Conservation (phyloP, 2,329 filamentous ascomycete species). For the Arthrobotrys pseudoclavata region DNA sequence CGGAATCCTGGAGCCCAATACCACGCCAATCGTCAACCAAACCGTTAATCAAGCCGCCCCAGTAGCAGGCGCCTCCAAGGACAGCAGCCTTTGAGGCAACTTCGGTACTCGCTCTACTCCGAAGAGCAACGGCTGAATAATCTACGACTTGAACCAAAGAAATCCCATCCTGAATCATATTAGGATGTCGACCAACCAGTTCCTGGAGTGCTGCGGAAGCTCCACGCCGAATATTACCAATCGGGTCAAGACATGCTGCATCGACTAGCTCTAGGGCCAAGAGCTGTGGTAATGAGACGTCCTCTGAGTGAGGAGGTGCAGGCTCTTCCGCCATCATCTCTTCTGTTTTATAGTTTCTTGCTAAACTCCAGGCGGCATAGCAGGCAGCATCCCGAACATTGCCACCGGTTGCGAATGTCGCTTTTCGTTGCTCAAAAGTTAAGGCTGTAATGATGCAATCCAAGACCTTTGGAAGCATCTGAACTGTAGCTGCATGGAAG, state of each 20-base stretch:
- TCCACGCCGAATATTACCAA: constrained; percentile 92
- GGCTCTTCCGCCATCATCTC: constrained; percentile 73
- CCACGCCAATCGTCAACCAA: constrained; percentile 85
- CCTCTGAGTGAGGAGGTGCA: constrained; percentile 58
- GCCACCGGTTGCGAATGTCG: constrained; percentile 84
- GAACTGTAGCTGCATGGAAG: constrained; percentile 62
- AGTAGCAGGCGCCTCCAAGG: constrained; percentile 76
- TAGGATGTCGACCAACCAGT: constrained; percentile 90
- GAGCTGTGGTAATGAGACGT: constrained; percentile 72
- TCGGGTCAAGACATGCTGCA: constrained; percentile 85
- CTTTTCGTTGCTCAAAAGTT: constrained; percentile 86
- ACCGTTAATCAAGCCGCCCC: constrained; percentile 77
- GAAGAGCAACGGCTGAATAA: constrained; percentile 91
- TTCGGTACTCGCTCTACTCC: constrained; percentile 82
- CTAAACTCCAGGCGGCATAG: constrained; percentile 94
- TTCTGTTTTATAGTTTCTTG: constrained; percentile 83
- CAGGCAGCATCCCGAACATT: constrained; percentile 96
- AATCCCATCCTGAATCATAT: constrained; percentile 85
- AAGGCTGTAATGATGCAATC: constrained; percentile 75
- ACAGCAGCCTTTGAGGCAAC: constrained; percentile 78
- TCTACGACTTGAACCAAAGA: constrained; percentile 88
- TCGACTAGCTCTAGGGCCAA: constrained; percentile 85
- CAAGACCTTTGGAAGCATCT: constrained; percentile 62
- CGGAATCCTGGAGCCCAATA: constrained; percentile 81
- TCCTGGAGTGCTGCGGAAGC: constrained; percentile 95